Conservation (phyloP, 306 rosid genomes). For the Alnus glutinosa region DNA sequence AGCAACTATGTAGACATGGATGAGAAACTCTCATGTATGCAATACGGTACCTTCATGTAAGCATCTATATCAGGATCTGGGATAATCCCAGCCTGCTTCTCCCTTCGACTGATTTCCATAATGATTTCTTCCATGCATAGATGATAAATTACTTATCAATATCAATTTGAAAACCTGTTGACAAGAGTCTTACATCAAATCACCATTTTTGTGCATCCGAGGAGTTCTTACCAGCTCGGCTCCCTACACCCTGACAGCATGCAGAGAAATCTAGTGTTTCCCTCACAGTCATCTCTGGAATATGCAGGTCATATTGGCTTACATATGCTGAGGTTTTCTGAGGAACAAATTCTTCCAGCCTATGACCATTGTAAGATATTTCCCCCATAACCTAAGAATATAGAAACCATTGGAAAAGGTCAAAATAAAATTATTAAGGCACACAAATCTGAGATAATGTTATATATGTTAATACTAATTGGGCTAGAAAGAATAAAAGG, state of each 20-base stretch:
- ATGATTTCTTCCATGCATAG: constrained; percentile 43
- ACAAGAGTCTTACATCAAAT: neutral
- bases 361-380: constrained; percentile 64
- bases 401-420: neutral
- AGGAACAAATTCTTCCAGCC: constrained; percentile 68
- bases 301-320: constrained; percentile 80
- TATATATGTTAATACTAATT: neutral
- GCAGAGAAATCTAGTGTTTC: constrained; percentile 88
- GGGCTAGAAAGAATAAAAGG: neutral
- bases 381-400: constrained; percentile 48
- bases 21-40: neutral
- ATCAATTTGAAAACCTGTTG: neutral
- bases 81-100: constrained; percentile 62
- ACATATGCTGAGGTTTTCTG: constrained; percentile 75
- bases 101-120: constrained; percentile 64
- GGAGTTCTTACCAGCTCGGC: constrained; percentile 55
- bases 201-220: neutral
- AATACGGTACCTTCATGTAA: constrained; percentile 66
- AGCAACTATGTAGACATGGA: too few species aligned
- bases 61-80: constrained; percentile 77
- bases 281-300: constrained; percentile 87
- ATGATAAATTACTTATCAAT: constrained; percentile 2
- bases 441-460: neutral
- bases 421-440: neutral
- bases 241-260: constrained; percentile 78